phyloP scores from a whole-genome alignment of 2,329 filamentous ascomycete genomes.

The Atkinsonella hypoxylon region DNA sequence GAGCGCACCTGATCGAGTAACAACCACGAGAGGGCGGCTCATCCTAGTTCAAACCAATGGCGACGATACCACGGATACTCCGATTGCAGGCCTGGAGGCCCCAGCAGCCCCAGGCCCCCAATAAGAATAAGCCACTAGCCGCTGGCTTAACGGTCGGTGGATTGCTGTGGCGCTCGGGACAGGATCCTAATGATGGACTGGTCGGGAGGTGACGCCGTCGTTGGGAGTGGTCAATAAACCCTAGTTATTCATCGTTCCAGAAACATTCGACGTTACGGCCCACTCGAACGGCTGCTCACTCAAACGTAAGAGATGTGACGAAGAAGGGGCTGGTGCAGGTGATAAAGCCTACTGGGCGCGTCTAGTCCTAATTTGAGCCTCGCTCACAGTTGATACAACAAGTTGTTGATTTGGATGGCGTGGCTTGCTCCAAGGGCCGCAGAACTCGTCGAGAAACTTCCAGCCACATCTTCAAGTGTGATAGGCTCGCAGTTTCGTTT shows the following conservation, averaged over 20 bases:
- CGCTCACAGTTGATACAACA: background rate
- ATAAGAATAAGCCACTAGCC: background rate
- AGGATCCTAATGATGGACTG: background rate
- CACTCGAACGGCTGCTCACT: background rate
- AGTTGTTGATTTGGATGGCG: background rate
- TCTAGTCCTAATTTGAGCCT: background rate
- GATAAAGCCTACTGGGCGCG: background rate
- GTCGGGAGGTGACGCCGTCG: background rate
- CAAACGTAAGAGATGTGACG: background rate
- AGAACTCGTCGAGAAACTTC: background rate
- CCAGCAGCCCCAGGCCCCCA: background rate
- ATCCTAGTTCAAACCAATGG: background rate
- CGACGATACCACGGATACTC: background rate
- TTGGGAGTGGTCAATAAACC: no score
- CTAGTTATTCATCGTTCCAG: background rate
- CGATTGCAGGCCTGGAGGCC: background rate
- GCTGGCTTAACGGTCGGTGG: background rate
- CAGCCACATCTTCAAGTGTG: background rate
- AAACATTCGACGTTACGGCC: background rate
- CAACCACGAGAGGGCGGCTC: background rate
- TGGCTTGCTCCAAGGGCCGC: background rate
- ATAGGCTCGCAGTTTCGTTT: constrained; percentile 1
- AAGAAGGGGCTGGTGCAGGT: background rate
- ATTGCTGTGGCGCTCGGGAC: background rate
- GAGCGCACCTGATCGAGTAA: background rate